Evolutionary conservation across 2,329 filamentous ascomycete species (phyloP).

Genomic region (Graphilbum fragrans): DNA sequence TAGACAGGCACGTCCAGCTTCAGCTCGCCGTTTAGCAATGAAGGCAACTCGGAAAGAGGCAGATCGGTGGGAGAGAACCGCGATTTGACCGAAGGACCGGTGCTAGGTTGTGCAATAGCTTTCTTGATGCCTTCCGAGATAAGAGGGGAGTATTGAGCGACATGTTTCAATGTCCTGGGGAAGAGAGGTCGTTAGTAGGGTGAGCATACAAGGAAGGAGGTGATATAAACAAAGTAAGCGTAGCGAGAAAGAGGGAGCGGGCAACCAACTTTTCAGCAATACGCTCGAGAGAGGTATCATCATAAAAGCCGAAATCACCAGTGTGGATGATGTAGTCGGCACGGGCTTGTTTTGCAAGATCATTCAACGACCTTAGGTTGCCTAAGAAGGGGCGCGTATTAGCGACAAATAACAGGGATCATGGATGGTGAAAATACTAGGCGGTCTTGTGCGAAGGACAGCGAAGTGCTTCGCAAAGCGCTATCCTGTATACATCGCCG

Average conservation of each 20-base stretch:
- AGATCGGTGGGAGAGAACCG: constrained; percentile 73
- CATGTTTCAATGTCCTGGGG: constrained; percentile 87
- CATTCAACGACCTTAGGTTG: constrained; percentile 89
- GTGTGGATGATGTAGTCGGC: constrained; percentile 98
- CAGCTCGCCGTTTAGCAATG: constrained; percentile 76
- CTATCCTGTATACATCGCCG: too few relatives aligned
- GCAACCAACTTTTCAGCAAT: constrained; percentile 87
- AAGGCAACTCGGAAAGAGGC: constrained; percentile 82
- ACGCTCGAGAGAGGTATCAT: constrained; percentile 86
- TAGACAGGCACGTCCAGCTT: constrained; percentile 95
- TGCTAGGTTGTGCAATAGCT: constrained; percentile 45
- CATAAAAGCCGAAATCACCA: constrained; percentile 98
- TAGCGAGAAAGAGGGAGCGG: not conserved
- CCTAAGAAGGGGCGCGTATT: constrained; percentile 38
- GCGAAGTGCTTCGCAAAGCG: too few relatives aligned
- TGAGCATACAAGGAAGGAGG: constrained; percentile 4
- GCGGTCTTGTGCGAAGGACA: too few relatives aligned
- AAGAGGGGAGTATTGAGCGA: constrained; percentile 94
- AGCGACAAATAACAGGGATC: not conserved
- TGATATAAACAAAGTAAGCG: not conserved
- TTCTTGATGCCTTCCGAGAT: constrained; percentile 69
- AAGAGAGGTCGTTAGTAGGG: not conserved
- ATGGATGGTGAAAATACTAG: too few relatives aligned
- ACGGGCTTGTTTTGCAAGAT: constrained; percentile 85
- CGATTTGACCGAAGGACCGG: constrained; percentile 70